Evolutionary conservation across 2,329 filamentous ascomycete genomes (phyloP).

Genomic region (Cladophialophora immunda): DNA sequence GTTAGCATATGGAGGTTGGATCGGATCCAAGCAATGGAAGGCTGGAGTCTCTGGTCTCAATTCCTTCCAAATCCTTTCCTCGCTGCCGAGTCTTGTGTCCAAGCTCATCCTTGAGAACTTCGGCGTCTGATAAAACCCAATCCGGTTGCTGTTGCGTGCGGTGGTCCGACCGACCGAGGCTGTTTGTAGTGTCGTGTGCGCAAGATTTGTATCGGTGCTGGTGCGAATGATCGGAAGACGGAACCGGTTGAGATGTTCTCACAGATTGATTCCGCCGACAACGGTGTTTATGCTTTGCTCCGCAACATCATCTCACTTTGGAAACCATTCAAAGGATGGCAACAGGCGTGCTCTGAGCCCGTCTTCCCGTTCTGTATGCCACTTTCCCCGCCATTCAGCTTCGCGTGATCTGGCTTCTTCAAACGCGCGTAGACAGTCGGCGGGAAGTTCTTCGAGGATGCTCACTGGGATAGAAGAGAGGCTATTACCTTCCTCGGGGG

Average conservation of each 20-base stretch:
- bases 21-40: background rate
- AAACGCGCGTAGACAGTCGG: slow-evolving; percentile 74
- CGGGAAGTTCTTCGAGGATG: slow-evolving; percentile 54
- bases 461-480: slow-evolving; percentile 51
- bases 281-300: background rate
- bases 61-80: background rate
- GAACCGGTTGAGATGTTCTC: background rate
- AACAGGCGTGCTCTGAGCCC: slow-evolving; percentile 50
- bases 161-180: background rate
- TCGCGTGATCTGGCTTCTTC: slow-evolving; percentile 72
- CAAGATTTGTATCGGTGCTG: background rate
- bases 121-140: background rate
- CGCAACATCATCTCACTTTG: slow-evolving; percentile 30
- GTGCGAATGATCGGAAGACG: background rate
- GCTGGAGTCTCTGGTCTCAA: background rate
- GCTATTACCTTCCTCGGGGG: slow-evolving; percentile 51
- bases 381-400: slow-evolving; percentile 74
- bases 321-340: slow-evolving; percentile 42
- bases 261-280: background rate
- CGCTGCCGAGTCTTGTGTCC: background rate
- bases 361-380: slow-evolving; percentile 73
- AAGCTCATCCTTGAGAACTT: background rate
- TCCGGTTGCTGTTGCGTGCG: background rate
- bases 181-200: background rate
- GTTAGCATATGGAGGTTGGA: background rate